Percentiles rank a stretch among this genome's conserved stretches.
Evolutionary conservation across 352 stramenopile species (phyloP).

Genomic region (Phytophthora sojae): DNA sequence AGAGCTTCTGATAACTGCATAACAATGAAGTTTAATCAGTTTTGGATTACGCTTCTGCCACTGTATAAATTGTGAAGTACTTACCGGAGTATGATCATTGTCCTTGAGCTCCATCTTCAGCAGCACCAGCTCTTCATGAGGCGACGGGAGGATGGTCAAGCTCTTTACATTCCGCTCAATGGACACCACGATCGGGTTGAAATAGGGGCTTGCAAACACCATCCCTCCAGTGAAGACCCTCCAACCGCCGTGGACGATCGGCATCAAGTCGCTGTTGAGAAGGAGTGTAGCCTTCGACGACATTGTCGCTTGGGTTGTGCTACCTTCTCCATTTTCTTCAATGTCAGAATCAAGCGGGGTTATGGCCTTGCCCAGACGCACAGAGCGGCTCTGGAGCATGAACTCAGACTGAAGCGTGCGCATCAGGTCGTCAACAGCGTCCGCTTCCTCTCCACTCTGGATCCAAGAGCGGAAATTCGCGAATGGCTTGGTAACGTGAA

Average conservation of each 20-base stretch:
- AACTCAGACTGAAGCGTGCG: constrained; percentile 67
- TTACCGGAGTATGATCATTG: constrained; percentile 40
- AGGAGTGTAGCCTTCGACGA: constrained; percentile 55
- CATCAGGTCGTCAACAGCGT: constrained; percentile 49
- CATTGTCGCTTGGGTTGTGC: constrained; percentile 3
- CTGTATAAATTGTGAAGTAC: not conserved
- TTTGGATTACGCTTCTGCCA: not conserved
- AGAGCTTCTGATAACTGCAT: constrained; percentile 47
- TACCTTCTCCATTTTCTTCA: constrained; percentile 2
- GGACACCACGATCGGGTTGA: constrained; percentile 72
- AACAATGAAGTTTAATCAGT: not conserved
- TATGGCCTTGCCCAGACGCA: constrained; percentile 56
- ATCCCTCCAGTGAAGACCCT: constrained; percentile 65
- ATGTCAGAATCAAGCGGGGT: constrained; percentile 43
- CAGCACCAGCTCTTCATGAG: constrained; percentile 73
- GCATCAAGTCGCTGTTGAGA: constrained; percentile 53
- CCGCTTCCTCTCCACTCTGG: constrained; percentile 52
- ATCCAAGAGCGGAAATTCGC: constrained; percentile 74
- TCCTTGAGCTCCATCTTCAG: constrained; percentile 61
- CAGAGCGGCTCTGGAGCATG: constrained; percentile 60
- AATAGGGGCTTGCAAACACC: constrained; percentile 60
- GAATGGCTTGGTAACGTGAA: constrained; percentile 69
- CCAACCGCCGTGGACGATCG: constrained; percentile 57
- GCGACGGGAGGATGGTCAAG: constrained; percentile 56
- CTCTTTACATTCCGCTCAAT: constrained; percentile 63